These are phyloP conservation scores for Incumbomyces delicatus DNA, from an alignment of 2,329 filamentous ascomycete genomes.

Conservation along the genomic window DNA sequence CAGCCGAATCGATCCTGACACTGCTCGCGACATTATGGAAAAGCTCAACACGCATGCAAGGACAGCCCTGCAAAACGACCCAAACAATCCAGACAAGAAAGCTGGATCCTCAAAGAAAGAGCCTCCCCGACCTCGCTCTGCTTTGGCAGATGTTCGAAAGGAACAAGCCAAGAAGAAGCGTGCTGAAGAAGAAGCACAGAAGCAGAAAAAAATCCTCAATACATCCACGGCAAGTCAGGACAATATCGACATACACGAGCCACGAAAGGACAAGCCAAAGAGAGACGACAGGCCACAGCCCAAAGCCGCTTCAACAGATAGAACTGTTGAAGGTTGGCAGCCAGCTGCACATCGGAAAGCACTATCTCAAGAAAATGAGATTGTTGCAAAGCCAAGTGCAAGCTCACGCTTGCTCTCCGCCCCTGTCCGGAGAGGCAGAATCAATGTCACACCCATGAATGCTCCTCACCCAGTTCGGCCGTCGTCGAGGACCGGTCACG, in stretches of 20 bases:
- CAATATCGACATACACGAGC: constrained; percentile 3
- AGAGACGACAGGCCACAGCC: constrained; percentile 4
- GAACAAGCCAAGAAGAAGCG: constrained; percentile 8
- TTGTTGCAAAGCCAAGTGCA: constrained; percentile 7
- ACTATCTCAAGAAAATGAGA: constrained; percentile 8
- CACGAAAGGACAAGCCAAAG: background rate
- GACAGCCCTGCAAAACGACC: constrained; percentile 69
- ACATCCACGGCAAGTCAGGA: constrained; percentile 1
- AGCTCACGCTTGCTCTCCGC: constrained; percentile 16
- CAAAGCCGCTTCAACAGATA: background rate
- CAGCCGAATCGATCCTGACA: constrained; percentile 63
- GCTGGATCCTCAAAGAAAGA: constrained; percentile 20
- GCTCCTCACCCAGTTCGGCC: constrained; percentile 2
- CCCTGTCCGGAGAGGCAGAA: constrained; percentile 19
- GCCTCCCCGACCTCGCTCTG: constrained; percentile 15
- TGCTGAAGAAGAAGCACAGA: constrained; percentile 3
- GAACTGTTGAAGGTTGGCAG: background rate
- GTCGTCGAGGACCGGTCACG: constrained; percentile 4
- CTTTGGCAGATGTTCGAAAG: constrained; percentile 16
- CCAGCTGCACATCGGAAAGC: background rate
- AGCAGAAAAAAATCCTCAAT: constrained; percentile 3
- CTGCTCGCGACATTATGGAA: constrained; percentile 73
- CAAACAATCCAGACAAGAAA: constrained; percentile 53
- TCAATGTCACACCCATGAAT: constrained; percentile 19
- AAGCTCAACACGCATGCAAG: constrained; percentile 69